Base-by-base conservation (phyloP, 257 asterid genomes). In the Solanum chiquidenum region DNA sequence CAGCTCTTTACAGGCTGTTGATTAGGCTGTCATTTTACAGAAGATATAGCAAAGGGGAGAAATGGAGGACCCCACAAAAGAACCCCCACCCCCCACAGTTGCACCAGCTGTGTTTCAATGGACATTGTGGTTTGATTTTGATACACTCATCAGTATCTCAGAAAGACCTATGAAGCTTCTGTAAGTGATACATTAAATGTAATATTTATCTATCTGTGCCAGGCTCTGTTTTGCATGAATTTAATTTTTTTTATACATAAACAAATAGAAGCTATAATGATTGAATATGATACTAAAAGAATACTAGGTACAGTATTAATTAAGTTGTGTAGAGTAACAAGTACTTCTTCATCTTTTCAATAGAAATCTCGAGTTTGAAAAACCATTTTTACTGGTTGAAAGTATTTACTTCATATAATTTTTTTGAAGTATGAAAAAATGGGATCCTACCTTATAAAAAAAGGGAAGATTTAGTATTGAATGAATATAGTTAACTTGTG, bases 1-100 rank as follows among this genome's bases (percentile, higher is more conserved):
- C 95, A 93, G 95, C 93, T 91, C 94, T 91, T 94, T 93, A 90
- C 97, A 92, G 95, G 94, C 95, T 94, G 97, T 92, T 82, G 93
- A 91, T 92, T 91, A 91, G 95, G 95, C 93, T 92, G 95, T 82
- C 86, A 82, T 49, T 82, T 82, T 94, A 89, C 91, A 86, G 92
- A 74, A 89, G 95, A 90, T 75, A 83, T 90, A 90, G 90, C 86
- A 89, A 90, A 90, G 25, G 87, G 87, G 84, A 27, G 44, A 91
- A 82, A 87, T 25, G 42, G 16, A 9, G 94, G 95, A 85, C 97
- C 95, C 95, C 92, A 86, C 87, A 75, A 76, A 83, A 55, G 85
- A 90, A 83, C 62, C 37, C 88, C 69, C 69, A 20, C 66, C 66
- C 66, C 18, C 33, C 83, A 66, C 69, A 87, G 88, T 84, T 89